Conservation (phyloP, 2,329 filamentous ascomycete species). For the Paecilomyces fulvus region DNA sequence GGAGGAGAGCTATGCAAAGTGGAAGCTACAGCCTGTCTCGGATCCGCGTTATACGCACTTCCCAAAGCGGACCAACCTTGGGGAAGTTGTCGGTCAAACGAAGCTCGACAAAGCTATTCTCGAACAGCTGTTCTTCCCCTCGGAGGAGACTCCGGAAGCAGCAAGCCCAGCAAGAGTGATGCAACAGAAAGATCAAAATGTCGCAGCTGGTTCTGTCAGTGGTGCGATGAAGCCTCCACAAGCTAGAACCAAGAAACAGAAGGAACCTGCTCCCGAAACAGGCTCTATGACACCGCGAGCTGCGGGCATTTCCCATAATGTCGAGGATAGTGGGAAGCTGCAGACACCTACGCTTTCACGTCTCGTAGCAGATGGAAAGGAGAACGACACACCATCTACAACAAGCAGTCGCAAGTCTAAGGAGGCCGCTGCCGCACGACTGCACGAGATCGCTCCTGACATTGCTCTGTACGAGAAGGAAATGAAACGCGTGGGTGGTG, state of each 20-base stretch:
- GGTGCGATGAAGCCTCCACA: conserved; percentile 14
- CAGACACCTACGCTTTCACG: conserved; percentile 48
- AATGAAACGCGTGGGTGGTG: conserved; percentile 67
- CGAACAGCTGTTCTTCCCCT: conserved; percentile 59
- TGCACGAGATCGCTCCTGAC: conserved; percentile 73
- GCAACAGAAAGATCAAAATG: conserved; percentile 29
- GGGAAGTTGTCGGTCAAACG: conserved; percentile 87
- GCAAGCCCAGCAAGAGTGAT: conserved; percentile 18
- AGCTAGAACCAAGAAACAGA: conserved; percentile 12
- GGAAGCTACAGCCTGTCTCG: conserved; percentile 63
- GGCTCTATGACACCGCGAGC: conserved; percentile 18
- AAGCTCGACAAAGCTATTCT: conserved; percentile 64
- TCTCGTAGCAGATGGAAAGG: conserved; percentile 56
- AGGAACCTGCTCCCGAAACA: conserved; percentile 10
- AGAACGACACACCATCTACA: conserved; percentile 72
- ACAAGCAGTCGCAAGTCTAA: conserved; percentile 81
- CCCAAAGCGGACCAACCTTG: conserved; percentile 78
- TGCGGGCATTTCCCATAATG: conserved; percentile 19
- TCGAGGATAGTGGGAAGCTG: conserved; percentile 22
- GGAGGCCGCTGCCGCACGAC: conserved; percentile 64
- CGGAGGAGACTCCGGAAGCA: conserved; percentile 15
- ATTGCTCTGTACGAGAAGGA: conserved; percentile 90
- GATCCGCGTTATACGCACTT: conserved; percentile 76
- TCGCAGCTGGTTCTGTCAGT: conserved; percentile 9
- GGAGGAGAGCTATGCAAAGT: conserved; percentile 92